phyloP scores from a whole-genome alignment of 1,139 yeast genomes.

The Pichia sp. region DNA sequence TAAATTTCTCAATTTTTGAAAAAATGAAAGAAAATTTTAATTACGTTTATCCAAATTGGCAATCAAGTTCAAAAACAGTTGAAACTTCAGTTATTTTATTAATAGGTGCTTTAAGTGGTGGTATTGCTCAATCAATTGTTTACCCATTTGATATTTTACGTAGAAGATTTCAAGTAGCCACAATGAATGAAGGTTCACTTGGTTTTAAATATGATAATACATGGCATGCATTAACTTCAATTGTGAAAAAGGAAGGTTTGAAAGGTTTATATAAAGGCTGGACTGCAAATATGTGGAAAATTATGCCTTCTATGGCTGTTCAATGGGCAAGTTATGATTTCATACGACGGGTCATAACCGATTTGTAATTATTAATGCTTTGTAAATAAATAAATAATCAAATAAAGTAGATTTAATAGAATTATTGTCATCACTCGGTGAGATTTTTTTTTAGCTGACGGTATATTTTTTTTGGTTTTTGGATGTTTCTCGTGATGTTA shows the following conservation, averaged over 20 bases:
- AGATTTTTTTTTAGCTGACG: too few species aligned
- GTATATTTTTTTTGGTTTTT: too few species aligned
- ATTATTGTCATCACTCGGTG: too few species aligned
- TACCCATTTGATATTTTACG: conserved; percentile 89
- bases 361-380: not conserved
- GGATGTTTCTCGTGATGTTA: too few species aligned
- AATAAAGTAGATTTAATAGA: not conserved
- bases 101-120: conserved; percentile 87
- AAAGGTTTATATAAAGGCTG: conserved; percentile 84
- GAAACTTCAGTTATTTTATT: conserved; percentile 39
- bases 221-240: conserved; percentile 60
- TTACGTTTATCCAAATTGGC: conserved; percentile 23
- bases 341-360: conserved; percentile 4
- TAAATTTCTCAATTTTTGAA: conserved; percentile 88
- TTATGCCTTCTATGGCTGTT: conserved; percentile 92
- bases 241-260: conserved; percentile 68
- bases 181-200: conserved; percentile 67
- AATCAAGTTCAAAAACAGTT: not conserved
- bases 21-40: conserved; percentile 51
- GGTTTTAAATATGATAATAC: conserved; percentile 79
- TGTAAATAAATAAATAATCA: not conserved
- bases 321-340: conserved; percentile 77
- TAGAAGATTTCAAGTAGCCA: conserved; percentile 84
- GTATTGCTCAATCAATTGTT: conserved; percentile 71
- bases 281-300: conserved; percentile 82